A percentile compares a stretch with the other conserved stretches of the same genome.
Conservation (phyloP, 208 protist genomes). For the Naegleria fowleri region DNA sequence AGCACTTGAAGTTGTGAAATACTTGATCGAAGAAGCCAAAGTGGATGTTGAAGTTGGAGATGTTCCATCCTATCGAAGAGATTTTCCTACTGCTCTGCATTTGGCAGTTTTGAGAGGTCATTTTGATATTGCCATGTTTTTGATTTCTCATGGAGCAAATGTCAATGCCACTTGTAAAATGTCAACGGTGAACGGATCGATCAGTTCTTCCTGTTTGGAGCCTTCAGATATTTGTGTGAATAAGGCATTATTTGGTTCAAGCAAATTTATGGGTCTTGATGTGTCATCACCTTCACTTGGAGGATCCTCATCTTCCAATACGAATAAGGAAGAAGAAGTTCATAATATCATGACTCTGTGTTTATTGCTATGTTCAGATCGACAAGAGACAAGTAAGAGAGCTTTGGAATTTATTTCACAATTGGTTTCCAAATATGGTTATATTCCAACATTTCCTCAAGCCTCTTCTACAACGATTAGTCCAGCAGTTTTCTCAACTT, state of each 20-base stretch:
- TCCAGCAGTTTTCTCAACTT: too few species aligned
- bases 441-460: neutral
- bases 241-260: neutral
- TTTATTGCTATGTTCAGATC: neutral
- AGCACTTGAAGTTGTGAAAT: neutral
- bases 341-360: neutral
- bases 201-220: neutral
- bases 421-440: neutral
- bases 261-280: neutral
- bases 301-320: neutral
- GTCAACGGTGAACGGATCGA: neutral
- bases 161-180: neutral
- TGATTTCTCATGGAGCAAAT: neutral
- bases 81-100: neutral
- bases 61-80: neutral
- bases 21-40: neutral
- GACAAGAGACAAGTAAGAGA: neutral
- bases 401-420: neutral
- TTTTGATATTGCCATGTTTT: neutral
- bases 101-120: neutral
- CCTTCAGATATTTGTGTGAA: neutral
- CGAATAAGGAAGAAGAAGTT: neutral
- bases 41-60: neutral
- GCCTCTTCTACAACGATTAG: too few species aligned
- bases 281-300: neutral